These are phyloP conservation scores for Ogataea methanolica DNA, from an alignment of 805 yeast species.

Conservation along the genomic window DNA sequence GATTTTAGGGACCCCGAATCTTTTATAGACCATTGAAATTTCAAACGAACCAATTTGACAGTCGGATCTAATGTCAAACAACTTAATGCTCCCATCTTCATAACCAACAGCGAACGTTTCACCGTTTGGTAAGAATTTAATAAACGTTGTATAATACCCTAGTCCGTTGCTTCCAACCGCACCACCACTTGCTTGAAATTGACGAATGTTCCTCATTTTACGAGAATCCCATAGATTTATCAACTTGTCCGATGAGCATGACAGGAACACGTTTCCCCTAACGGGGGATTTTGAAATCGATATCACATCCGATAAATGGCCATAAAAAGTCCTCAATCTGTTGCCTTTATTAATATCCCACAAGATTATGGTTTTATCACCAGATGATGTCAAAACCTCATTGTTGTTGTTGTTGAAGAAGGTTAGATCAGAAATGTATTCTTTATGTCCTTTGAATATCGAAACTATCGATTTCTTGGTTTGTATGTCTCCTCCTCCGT, in stretches of 20 bases:
- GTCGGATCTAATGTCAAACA: constrained; percentile 76
- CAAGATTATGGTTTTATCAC: constrained; percentile 71
- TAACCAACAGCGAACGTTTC: constrained; percentile 68
- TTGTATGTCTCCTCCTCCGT: neutral
- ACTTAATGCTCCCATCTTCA: constrained; percentile 68
- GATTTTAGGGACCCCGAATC: constrained; percentile 13
- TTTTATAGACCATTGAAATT: constrained; percentile 13
- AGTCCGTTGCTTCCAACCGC: constrained; percentile 30
- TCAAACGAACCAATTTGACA: constrained; percentile 55
- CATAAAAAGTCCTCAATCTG: constrained; percentile 49
- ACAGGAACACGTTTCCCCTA: constrained; percentile 38
- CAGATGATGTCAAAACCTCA: constrained; percentile 61
- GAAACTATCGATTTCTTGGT: constrained; percentile 33
- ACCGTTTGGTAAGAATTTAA: constrained; percentile 66
- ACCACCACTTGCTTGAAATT: constrained; percentile 31
- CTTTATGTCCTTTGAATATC: constrained; percentile 73
- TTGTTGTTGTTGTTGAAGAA: constrained; percentile 51
- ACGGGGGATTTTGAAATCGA: constrained; percentile 32
- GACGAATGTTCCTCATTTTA: constrained; percentile 34
- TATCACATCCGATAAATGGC: constrained; percentile 71
- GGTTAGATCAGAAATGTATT: constrained; percentile 72
- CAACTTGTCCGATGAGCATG: constrained; percentile 67
- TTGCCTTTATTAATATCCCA: constrained; percentile 75
- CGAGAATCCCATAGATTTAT: constrained; percentile 65
- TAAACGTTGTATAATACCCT: constrained; percentile 55